Conservation (phyloP, 2,329 filamentous ascomycete species). For the Aureobasidium namibiae region DNA sequence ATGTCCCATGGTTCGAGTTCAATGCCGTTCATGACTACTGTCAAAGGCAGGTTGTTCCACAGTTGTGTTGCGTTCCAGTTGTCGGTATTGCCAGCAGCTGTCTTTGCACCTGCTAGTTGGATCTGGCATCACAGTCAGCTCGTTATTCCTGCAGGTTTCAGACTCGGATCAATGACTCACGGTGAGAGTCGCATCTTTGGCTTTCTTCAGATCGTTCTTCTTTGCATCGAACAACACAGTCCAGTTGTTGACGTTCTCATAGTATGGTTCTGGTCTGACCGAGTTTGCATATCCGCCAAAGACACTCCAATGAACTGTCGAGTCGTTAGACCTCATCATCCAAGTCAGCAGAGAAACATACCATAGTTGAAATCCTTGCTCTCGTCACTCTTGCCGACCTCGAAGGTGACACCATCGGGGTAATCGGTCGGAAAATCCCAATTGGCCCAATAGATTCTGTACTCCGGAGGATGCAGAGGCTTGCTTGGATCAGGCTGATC, state of each 20-base stretch:
- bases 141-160: neutral
- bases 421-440: constrained; percentile 55
- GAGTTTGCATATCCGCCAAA: constrained; percentile 50
- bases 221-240: constrained; percentile 47
- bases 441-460: constrained; percentile 53
- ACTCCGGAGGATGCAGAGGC: constrained; percentile 47
- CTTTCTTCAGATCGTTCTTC: constrained; percentile 30
- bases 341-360: neutral
- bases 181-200: constrained; percentile 49
- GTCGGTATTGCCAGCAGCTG: constrained; percentile 54
- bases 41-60: constrained; percentile 46
- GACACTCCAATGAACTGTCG: constrained; percentile 52
- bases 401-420: constrained; percentile 49
- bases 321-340: neutral
- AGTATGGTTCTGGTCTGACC: constrained; percentile 35
- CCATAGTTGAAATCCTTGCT: constrained; percentile 50
- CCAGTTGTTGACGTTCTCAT: constrained; percentile 51
- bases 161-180: neutral
- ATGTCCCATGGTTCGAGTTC: constrained; percentile 47
- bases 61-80: constrained; percentile 46
- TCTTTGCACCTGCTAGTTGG: constrained; percentile 56
- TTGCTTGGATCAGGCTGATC: constrained; percentile 41
- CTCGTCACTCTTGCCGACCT: constrained; percentile 45
- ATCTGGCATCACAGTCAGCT: constrained; percentile 24
- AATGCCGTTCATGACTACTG: constrained; percentile 40